Percentiles rank a stretch among this genome's conserved stretches.
Evolutionary conservation across 805 yeast species (phyloP).

Genomic region (Ogataea angusta): DNA sequence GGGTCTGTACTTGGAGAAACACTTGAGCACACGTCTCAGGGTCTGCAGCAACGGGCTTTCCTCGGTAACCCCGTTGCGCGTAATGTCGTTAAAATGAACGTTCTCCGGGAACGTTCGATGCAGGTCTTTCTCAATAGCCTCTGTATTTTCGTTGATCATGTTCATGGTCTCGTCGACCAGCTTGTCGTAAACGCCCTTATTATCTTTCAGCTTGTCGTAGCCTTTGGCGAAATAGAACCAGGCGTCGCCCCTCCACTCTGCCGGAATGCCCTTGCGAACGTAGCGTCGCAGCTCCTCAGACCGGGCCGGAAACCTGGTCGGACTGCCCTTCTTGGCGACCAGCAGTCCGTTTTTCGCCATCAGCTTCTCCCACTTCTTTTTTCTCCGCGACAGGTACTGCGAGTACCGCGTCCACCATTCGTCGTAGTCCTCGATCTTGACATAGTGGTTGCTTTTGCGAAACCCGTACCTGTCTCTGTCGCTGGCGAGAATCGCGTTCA

Average conservation of each 20-base stretch:
- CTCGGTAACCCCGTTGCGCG: conserved; percentile 20
- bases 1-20: conserved; percentile 84
- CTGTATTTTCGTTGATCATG: conserved; percentile 70
- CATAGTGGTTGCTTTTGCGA: conserved; percentile 56
- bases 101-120: conserved; percentile 96
- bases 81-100: conserved; percentile 59
- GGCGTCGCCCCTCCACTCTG: conserved; percentile 95
- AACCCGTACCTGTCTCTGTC: conserved; percentile 83
- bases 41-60: conserved; percentile 70
- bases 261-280: conserved; percentile 89
- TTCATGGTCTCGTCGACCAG: conserved; percentile 57
- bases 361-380: conserved; percentile 70
- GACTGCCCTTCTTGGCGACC: conserved; percentile 42
- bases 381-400: conserved; percentile 58
- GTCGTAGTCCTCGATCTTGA: conserved; percentile 58
- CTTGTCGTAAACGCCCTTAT: conserved; percentile 70
- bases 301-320: conserved; percentile 69
- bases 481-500: conserved; percentile 20
- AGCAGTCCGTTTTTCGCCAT: conserved; percentile 66
- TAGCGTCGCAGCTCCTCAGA: conserved; percentile 77
- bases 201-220: conserved; percentile 50
- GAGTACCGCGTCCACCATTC: conserved; percentile 73
- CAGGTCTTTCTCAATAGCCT: conserved; percentile 90
- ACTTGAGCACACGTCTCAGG: conserved; percentile 73
- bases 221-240: conserved; percentile 97